Evolutionary conservation across 163 green algal species (phyloP).

Genomic region (Trebouxiophyceae sp.): DNA sequence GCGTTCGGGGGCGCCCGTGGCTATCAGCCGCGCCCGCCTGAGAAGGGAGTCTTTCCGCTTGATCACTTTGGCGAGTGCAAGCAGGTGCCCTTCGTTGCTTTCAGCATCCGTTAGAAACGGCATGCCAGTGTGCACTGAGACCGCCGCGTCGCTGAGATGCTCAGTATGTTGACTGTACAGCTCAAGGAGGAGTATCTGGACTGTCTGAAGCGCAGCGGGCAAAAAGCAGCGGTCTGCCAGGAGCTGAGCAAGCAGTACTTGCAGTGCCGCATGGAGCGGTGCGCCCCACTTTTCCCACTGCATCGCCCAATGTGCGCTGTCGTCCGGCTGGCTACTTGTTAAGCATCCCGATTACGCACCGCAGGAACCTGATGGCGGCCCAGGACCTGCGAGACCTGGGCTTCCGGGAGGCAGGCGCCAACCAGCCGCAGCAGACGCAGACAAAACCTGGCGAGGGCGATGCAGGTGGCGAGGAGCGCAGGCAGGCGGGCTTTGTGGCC

Average conservation of each 20-base stretch:
- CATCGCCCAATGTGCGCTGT: too few species aligned
- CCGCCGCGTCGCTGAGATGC: too few species aligned
- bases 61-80: conserved; percentile 97
- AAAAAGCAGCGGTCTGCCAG: conserved; percentile 49
- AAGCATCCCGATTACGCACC: too few species aligned
- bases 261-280: conserved; percentile 79
- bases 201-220: conserved; percentile 59
- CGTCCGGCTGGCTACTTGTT: too few species aligned
- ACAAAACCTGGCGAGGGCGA: not conserved
- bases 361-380: conserved; percentile 73
- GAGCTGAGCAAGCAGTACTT: conserved; percentile 68
- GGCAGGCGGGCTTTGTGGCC: conserved; percentile 11
- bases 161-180: too few species aligned
- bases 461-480: conserved; percentile 1
- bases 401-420: conserved; percentile 35
- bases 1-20: conserved; percentile 65
- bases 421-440: not conserved
- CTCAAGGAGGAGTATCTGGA: conserved; percentile 60
- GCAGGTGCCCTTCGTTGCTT: too few species aligned
- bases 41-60: conserved; percentile 96
- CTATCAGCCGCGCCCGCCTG: conserved; percentile 58
- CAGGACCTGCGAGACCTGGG: conserved; percentile 69
- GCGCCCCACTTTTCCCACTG: conserved; percentile 2
- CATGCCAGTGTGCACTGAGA: too few species aligned
- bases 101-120: too few species aligned